Evolutionary conservation across 1,284 basidiomycete genomes (phyloP), one percentile per base, ranked within the genome.

Genomic region (Wolfiporia cocos): DNA sequence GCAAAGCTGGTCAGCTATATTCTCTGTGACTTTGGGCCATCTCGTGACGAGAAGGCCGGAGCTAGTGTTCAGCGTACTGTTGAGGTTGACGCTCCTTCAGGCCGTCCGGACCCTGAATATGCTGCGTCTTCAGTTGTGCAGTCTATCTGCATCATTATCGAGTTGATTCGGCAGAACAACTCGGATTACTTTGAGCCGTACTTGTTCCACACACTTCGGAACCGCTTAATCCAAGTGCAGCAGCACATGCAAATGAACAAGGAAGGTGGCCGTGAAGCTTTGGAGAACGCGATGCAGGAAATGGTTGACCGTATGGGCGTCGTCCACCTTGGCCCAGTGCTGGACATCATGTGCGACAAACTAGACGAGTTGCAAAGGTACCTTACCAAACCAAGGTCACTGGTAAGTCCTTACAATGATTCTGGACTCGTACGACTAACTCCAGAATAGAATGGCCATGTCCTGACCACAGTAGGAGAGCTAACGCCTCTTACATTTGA

Each of bases 171-270:
- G 42, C 94, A 98, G 63, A 99, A 99, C 66, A 99, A 99, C 65
- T 95, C 93, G 40, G 95, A 99, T 63, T 97, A 94, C 62, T 95
- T 96, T 58, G 96, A 99, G 67, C 95, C 94, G 12, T 96, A 95
- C 63, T 75, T 98, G n/a, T 96, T 97, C 68, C 92, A 97, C 61
- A 93, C 91, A 1, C 68, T 97, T 33, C 84, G 93, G 37, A 92
- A 94, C 59, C 79, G 91, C 36, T 75, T 97, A 22, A 92, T 96
- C 50, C 81, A 85, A 44, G 76, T 92, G 5, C 88, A 92, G 56
- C 88, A 92, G 51, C 53, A 64, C 46, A 53, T 58, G 36, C 53
- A 67, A 65, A 48, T 66, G 70, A 55, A 59, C 28, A 54, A 51
- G 11, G 81, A 84, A 30, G 81, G 85, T 37, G 78, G 78, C 0